Percentiles rank a stretch among this genome's conserved stretches.
Conservation (phyloP, 306 rosid genomes). For the Luffa aegyptiaca region DNA sequence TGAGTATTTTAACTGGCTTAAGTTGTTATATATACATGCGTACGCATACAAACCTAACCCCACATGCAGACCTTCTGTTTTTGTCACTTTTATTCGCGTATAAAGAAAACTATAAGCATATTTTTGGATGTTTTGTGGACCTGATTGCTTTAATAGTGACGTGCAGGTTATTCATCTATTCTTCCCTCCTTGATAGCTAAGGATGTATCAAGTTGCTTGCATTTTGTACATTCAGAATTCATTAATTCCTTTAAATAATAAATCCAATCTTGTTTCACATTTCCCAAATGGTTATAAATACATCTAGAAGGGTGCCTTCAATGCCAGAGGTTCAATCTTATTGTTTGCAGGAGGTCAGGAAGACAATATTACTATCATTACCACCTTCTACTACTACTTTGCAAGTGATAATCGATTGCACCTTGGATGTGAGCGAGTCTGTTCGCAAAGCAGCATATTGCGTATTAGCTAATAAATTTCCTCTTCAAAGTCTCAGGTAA, state of each 20-base stretch:
- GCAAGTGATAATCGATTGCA: conserved; percentile 74
- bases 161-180: not conserved
- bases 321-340: not conserved
- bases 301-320: not conserved
- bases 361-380: conserved; percentile 73
- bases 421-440: conserved; percentile 81
- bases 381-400: conserved; percentile 78
- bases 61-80: not conserved
- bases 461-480: conserved; percentile 85
- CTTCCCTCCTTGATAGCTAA: not conserved
- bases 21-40: not conserved
- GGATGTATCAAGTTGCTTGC: not conserved
- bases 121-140: not conserved
- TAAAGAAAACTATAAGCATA: not conserved
- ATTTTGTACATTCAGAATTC: not conserved
- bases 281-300: not conserved
- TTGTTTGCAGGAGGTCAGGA: conserved; percentile 73
- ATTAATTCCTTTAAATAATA: not conserved
- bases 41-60: not conserved
- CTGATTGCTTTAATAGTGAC: not conserved
- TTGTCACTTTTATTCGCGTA: not conserved
- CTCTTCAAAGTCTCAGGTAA: conserved; percentile 97
- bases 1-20: conserved; percentile 26
- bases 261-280: not conserved
- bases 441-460: conserved; percentile 81